These are phyloP conservation scores for Xerocomellus chrysenteron DNA, from an alignment of 768 basidiomycete genomes.

Conservation along the genomic window DNA sequence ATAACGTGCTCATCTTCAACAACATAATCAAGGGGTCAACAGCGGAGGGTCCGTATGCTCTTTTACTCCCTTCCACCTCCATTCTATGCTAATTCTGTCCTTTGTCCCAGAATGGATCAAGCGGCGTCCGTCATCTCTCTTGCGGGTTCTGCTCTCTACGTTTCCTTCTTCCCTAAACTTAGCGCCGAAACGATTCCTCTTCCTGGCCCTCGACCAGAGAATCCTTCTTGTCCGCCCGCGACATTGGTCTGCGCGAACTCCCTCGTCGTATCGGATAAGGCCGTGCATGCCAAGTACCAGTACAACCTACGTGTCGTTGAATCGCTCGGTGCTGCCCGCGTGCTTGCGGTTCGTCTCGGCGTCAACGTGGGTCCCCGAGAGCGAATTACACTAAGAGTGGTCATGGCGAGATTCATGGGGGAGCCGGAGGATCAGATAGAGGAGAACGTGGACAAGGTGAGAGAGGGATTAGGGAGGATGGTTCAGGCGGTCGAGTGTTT, in stretches of 20 bases:
- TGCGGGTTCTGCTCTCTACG: slow-evolving; percentile 69
- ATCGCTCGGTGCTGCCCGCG: slow-evolving; percentile 74
- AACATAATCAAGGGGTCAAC: slow-evolving; percentile 52
- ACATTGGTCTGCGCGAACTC: slow-evolving; percentile 43
- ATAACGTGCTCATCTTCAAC: neutral
- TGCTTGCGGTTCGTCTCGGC: slow-evolving; percentile 62
- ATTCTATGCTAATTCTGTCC: slow-evolving; percentile 7
- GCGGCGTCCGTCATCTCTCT: slow-evolving; percentile 81
- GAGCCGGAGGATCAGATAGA: slow-evolving; percentile 42
- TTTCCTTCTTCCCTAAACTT: slow-evolving; percentile 78
- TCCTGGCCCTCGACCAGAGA: slow-evolving; percentile 35
- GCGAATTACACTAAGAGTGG: slow-evolving; percentile 64
- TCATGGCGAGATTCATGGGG: slow-evolving; percentile 56
- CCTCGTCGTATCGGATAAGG: slow-evolving; percentile 79
- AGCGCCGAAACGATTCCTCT: slow-evolving; percentile 66
- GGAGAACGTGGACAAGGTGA: slow-evolving; percentile 44
- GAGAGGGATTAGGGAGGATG: slow-evolving; percentile 47
- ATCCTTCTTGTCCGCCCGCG: slow-evolving; percentile 25
- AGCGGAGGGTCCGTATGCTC: slow-evolving; percentile 63
- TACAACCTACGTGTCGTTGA: slow-evolving; percentile 96
- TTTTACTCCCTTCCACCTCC: neutral
- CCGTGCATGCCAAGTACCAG: slow-evolving; percentile 66
- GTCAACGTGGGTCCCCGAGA: slow-evolving; percentile 38
- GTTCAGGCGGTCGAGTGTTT: slow-evolving; percentile 51
- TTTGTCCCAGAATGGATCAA: slow-evolving; percentile 73